Evolutionary conservation across 768 basidiomycete species (phyloP).

Genomic region (Psilocybe sp.): DNA sequence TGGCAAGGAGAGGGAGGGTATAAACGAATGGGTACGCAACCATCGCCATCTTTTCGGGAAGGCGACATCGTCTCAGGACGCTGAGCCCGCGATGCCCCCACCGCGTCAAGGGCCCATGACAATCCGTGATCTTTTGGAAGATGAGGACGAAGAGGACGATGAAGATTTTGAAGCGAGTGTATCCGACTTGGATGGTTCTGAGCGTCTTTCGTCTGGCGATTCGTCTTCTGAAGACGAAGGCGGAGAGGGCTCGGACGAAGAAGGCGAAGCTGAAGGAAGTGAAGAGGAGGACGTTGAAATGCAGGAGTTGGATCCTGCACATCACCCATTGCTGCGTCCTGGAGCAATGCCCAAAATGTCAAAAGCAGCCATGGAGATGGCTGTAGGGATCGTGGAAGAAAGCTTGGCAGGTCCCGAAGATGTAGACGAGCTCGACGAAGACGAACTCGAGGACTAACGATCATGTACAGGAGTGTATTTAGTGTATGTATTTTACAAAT

Average conservation of each 20-base stretch:
- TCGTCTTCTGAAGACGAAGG: slow-evolving; percentile 21
- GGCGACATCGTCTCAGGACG: slow-evolving; percentile 13
- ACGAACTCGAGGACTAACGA: slow-evolving; percentile 51
- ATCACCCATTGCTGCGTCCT: slow-evolving; percentile 61
- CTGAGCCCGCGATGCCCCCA: slow-evolving; percentile 6
- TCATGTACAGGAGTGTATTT: slow-evolving; percentile 25
- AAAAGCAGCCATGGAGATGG: slow-evolving; percentile 63
- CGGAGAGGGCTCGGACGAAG: slow-evolving; percentile 19
- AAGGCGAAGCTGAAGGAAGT: slow-evolving; percentile 23
- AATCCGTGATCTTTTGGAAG: slow-evolving; percentile 32
- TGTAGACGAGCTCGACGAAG: slow-evolving; percentile 21
- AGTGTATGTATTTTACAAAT: neutral
- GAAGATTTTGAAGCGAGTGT: slow-evolving; percentile 31
- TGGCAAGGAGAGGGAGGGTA: slow-evolving; percentile 61
- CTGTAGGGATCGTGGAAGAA: slow-evolving; percentile 56
- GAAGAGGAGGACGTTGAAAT: slow-evolving; percentile 27
- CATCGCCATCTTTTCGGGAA: slow-evolving; percentile 58
- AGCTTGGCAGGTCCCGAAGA: slow-evolving; percentile 34
- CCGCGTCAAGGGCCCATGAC: slow-evolving; percentile 18
- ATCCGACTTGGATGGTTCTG: slow-evolving; percentile 36
- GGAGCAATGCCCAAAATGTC: slow-evolving; percentile 72
- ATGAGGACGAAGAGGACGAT: slow-evolving; percentile 44
- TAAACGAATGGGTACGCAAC: slow-evolving; percentile 62
- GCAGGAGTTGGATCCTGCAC: slow-evolving; percentile 44
- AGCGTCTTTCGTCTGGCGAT: slow-evolving; percentile 24